phyloP scores from a whole-genome alignment of 179 eudicot species.

The Silene noctiflora region DNA sequence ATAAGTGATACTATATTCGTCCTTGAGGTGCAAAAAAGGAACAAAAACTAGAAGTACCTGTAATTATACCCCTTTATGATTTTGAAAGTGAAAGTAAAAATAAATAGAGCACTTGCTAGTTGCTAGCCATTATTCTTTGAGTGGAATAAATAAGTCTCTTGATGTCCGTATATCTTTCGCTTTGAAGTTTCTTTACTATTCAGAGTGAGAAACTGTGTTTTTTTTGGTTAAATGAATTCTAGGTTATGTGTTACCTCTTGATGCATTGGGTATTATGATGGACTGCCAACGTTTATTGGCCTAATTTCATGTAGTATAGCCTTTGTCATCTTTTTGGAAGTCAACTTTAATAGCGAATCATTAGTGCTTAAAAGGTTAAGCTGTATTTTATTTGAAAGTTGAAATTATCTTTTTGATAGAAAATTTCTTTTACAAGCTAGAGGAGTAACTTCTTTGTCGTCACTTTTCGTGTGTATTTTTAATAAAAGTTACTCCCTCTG shows the following conservation, averaged over 20 bases:
- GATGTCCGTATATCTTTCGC: too few relatives aligned
- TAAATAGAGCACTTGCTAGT: too few relatives aligned
- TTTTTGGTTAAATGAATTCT: too few relatives aligned
- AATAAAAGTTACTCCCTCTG: background rate
- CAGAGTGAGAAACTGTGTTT: too few relatives aligned
- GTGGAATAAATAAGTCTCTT: too few relatives aligned
- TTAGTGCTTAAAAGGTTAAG: background rate
- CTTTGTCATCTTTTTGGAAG: background rate
- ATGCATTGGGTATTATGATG: too few relatives aligned
- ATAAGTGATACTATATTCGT: background rate
- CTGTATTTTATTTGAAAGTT: background rate
- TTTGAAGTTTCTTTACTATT: too few relatives aligned
- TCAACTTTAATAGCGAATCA: background rate
- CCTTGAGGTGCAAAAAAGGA: background rate
- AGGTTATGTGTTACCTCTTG: too few relatives aligned
- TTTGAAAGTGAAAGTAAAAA: background rate
- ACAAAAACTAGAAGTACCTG: background rate
- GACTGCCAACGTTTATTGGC: too few relatives aligned
- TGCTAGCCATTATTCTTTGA: too few relatives aligned
- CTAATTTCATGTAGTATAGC: background rate
- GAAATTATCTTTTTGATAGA: background rate
- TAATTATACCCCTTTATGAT: background rate
- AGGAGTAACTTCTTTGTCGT: background rate
- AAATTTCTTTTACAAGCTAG: background rate
- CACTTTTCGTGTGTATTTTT: background rate